Conservation (phyloP, 306 rosid genomes). For the Malus fusca region DNA sequence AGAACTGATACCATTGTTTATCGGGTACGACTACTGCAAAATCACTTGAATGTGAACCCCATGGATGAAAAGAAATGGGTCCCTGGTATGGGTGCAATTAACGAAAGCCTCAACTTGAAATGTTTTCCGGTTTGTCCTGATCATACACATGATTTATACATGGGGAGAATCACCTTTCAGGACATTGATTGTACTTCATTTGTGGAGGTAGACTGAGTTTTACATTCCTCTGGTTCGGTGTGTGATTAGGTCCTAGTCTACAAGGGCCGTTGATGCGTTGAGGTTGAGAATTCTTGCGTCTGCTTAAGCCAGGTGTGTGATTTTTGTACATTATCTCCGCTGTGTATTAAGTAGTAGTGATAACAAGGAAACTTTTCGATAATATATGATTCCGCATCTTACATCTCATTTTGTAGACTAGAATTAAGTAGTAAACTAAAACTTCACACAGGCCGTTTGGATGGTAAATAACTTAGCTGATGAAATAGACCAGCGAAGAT, state of each 20-base stretch:
- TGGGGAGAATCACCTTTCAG: conserved; percentile 63
- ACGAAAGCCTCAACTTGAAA: conserved; percentile 50
- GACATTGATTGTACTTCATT: conserved; percentile 61
- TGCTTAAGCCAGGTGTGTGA: neutral
- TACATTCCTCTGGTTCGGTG: neutral
- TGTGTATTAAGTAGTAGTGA: too few relatives aligned
- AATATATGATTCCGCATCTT: too few relatives aligned
- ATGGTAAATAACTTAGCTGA: neutral
- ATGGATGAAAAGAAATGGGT: conserved; percentile 56
- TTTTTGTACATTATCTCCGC: neutral
- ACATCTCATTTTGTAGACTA: too few relatives aligned
- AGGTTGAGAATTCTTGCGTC: neutral
- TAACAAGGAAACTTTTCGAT: too few relatives aligned
- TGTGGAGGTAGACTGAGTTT: conserved; percentile 36
- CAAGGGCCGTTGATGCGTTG: neutral
- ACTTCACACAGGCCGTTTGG: neutral
- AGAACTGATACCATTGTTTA: conserved; percentile 46
- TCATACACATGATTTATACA: conserved; percentile 59
- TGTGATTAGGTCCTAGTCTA: neutral
- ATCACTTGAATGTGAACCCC: conserved; percentile 40
- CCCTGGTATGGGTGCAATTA: conserved; percentile 60
- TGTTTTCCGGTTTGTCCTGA: conserved; percentile 76
- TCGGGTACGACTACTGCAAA: conserved; percentile 58
- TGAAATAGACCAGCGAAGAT: neutral
- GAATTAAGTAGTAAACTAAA: neutral